phyloP scores from a whole-genome alignment of 2,329 filamentous ascomycete species.

The Emergomyces africanus region DNA sequence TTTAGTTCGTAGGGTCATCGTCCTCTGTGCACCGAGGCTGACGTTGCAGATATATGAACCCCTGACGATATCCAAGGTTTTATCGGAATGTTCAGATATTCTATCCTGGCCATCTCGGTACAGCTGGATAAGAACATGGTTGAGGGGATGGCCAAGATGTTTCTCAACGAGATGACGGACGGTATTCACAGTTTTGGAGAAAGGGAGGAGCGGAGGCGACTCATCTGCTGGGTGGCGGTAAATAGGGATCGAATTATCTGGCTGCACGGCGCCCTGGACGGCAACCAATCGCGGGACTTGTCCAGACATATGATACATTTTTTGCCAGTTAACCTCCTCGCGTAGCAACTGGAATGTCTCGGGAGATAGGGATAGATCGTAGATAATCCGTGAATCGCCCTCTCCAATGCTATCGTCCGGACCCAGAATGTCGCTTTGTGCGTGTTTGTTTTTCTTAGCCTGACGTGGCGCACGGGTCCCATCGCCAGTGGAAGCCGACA shows the following conservation, averaged over 20 bases:
- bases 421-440: constrained; percentile 22
- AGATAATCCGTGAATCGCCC: constrained; percentile 64
- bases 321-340: constrained; percentile 72
- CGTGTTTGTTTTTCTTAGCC: constrained; percentile 13
- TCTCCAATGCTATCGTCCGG: constrained; percentile 54
- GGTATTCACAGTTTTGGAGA: constrained; percentile 57
- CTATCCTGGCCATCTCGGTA: constrained; percentile 84
- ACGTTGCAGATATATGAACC: constrained; percentile 82
- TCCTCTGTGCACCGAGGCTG: constrained; percentile 81
- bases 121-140: constrained; percentile 85
- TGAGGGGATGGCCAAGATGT: constrained; percentile 64
- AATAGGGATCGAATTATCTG: constrained; percentile 63
- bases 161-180: constrained; percentile 59
- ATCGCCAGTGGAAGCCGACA: background rate
- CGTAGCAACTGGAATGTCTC: constrained; percentile 57
- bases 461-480: background rate
- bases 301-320: constrained; percentile 84
- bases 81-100: constrained; percentile 95
- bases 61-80: constrained; percentile 78
- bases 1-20: constrained; percentile 75
- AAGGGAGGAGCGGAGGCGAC: constrained; percentile 61
- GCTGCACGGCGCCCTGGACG: constrained; percentile 61
- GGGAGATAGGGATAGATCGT: constrained; percentile 50
- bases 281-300: constrained; percentile 85
- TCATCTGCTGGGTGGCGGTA: constrained; percentile 92